Conservation (phyloP, 805 yeast species). For the Cyberlindnera misumaiensis region DNA sequence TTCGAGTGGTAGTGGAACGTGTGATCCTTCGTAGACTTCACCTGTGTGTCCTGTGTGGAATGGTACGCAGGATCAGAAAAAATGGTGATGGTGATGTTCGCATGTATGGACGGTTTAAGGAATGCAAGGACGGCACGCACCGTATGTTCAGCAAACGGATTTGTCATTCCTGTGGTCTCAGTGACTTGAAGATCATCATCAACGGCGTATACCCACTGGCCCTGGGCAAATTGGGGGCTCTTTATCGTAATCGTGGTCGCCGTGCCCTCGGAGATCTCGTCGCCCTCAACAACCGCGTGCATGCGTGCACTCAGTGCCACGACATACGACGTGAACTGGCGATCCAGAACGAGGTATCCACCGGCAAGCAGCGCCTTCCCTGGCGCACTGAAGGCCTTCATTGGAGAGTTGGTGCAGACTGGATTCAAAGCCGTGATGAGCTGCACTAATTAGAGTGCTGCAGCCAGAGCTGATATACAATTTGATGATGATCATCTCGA, state of each 20-base stretch:
- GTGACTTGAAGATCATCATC: conserved; percentile 12
- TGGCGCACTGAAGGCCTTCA: conserved; percentile 67
- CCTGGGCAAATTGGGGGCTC: conserved; percentile 75
- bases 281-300: conserved; percentile 54
- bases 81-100: conserved; percentile 41
- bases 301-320: conserved; percentile 86
- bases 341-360: conserved; percentile 86
- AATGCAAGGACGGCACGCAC: conserved; percentile 51
- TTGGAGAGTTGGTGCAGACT: no score
- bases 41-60: conserved; percentile 50
- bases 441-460: no score
- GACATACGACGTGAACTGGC: conserved; percentile 66
- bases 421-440: no score
- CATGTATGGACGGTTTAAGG: conserved; percentile 24
- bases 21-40: conserved; percentile 29
- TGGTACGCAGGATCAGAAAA: conserved; percentile 89
- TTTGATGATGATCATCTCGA: no score
- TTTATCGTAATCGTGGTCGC: conserved; percentile 33
- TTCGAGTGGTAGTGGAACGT: conserved; percentile 53
- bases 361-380: conserved; percentile 95
- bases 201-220: conserved; percentile 57
- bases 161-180: conserved; percentile 32
- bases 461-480: no score
- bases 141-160: conserved; percentile 73
- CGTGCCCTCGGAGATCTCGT: background rate